Percentiles rank a stretch among this genome's conserved stretches.
phyloP scores from a whole-genome alignment of 176 grass and related monocot species.

The Carex parvula region DNA sequence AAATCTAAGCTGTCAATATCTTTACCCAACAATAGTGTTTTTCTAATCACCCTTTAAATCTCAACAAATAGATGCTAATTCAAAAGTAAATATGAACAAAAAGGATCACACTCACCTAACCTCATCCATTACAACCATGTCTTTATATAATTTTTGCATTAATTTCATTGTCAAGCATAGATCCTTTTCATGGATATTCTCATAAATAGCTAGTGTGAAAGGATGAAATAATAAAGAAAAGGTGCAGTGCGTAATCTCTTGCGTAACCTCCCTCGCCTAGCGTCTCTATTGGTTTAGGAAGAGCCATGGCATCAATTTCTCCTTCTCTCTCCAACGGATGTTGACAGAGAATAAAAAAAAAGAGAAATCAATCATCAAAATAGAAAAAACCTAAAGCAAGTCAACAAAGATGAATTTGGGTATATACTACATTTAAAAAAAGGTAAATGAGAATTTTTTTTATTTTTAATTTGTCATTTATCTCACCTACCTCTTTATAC shows the following conservation, averaged over 20 bases:
- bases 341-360: background rate
- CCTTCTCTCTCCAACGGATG: too few relatives aligned
- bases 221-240: background rate
- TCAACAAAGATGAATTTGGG: background rate
- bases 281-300: background rate
- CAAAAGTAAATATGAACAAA: background rate
- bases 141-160: background rate
- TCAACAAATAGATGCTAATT: background rate
- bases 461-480: background rate
- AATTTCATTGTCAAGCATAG: background rate
- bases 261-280: conserved; percentile 7
- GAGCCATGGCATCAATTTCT: background rate
- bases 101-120: background rate
- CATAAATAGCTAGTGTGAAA: background rate
- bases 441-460: too few relatives aligned
- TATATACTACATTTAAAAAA: too few relatives aligned
- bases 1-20: too few relatives aligned
- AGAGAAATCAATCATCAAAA: background rate
- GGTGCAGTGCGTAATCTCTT: conserved; percentile 12
- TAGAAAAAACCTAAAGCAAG: background rate
- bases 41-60: background rate
- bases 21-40: background rate
- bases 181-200: background rate
- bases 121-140: background rate
- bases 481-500: background rate